phyloP scores from a whole-genome alignment of 768 basidiomycete species.

The Stropharia rugosoannulata region DNA sequence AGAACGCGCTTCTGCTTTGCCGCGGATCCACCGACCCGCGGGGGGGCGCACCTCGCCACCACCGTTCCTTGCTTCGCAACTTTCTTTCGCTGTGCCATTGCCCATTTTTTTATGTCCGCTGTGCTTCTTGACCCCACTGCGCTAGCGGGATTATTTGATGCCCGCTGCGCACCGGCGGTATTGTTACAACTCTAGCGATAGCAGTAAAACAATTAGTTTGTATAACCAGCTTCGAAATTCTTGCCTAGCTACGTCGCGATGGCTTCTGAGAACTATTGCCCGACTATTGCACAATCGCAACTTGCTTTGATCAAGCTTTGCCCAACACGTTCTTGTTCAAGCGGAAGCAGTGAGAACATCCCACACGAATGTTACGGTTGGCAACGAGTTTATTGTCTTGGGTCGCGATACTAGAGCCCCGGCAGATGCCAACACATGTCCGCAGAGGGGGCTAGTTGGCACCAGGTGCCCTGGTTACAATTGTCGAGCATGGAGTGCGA shows the following conservation, averaged over 20 bases:
- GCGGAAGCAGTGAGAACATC: no score
- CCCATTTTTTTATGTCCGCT: slow-evolving; percentile 10
- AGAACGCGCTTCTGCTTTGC: slow-evolving; percentile 9
- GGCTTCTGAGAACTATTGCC: not conserved
- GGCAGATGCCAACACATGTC: no score
- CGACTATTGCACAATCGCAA: not conserved
- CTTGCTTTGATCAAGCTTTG: not conserved
- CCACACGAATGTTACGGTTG: no score
- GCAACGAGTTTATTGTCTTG: no score
- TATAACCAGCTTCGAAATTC: slow-evolving; percentile 11
- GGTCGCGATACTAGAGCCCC: no score
- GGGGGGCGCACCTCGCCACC: slow-evolving; percentile 12
- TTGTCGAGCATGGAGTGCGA: not conserved
- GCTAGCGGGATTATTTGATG: not conserved
- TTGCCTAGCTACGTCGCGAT: not conserved
- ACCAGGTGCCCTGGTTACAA: no score
- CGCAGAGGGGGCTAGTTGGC: no score
- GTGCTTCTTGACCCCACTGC: slow-evolving; percentile 1
- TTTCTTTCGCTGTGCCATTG: not conserved
- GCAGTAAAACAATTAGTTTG: slow-evolving; percentile 11
- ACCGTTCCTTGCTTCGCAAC: slow-evolving; percentile 20
- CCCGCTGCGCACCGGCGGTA: not conserved
- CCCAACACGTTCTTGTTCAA: no score
- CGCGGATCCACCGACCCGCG: not conserved
- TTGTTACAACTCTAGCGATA: slow-evolving; percentile 4